Percentiles rank a stretch among this genome's conserved stretches.
Evolutionary conservation across 768 basidiomycete species (phyloP).

Genomic region (Mycena sanguinolenta): DNA sequence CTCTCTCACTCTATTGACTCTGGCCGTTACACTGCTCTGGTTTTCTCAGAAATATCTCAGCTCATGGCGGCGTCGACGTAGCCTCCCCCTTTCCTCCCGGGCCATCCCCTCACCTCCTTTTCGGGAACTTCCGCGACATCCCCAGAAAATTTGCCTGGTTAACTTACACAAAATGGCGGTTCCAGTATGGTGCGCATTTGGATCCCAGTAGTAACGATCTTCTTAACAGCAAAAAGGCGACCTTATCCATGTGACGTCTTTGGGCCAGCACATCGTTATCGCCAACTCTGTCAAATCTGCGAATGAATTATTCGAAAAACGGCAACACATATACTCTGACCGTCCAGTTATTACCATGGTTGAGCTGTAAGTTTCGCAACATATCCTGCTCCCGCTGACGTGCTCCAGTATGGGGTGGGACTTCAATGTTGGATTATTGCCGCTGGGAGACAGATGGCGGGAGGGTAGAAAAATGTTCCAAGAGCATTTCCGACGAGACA

Average conservation of each 20-base stretch:
- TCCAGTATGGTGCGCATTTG: slow-evolving; percentile 33
- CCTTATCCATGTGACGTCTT: slow-evolving; percentile 39
- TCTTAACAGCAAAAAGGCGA: slow-evolving; percentile 25
- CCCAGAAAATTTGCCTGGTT: slow-evolving; percentile 37
- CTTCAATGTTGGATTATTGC: slow-evolving; percentile 47
- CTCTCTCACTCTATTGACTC: not conserved
- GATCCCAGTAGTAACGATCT: not conserved
- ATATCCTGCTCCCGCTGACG: not conserved
- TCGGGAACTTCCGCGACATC: slow-evolving; percentile 39
- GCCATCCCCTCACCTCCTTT: too few relatives aligned
- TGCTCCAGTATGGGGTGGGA: not conserved
- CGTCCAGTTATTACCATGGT: slow-evolving; percentile 34
- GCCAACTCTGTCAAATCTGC: slow-evolving; percentile 45
- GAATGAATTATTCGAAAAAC: slow-evolving; percentile 39
- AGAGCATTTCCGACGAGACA: slow-evolving; percentile 42
- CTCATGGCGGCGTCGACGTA: not conserved
- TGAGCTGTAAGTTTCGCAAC: slow-evolving; percentile 29
- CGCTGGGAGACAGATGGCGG: slow-evolving; percentile 48
- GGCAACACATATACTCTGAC: slow-evolving; percentile 42
- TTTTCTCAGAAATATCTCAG: not conserved
- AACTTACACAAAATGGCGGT: slow-evolving; percentile 39
- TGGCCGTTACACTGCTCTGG: not conserved
- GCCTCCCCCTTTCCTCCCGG: slow-evolving; percentile 27
- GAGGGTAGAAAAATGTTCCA: slow-evolving; percentile 45
- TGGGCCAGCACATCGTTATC: slow-evolving; percentile 44